phyloP scores from a whole-genome alignment of 768 basidiomycete genomes.

The Xerocomellus amylosporus region DNA sequence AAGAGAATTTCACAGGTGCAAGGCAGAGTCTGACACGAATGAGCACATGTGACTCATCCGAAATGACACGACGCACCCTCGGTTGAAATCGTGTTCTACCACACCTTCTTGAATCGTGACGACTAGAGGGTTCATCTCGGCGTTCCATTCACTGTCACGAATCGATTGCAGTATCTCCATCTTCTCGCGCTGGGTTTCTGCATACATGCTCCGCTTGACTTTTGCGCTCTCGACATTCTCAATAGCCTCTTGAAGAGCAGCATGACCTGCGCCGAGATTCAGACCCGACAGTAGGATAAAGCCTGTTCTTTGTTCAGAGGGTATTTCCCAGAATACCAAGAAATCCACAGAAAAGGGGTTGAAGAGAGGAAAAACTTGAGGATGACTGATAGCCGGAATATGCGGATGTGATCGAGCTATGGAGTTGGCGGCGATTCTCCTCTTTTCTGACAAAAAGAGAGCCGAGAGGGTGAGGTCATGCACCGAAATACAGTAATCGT shows the following conservation, averaged over 20 bases:
- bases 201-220: constrained; percentile 82
- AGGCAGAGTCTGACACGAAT: constrained; percentile 48
- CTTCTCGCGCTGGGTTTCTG: constrained; percentile 80
- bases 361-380: constrained; percentile 75
- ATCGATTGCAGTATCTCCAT: constrained; percentile 64
- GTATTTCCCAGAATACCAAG: constrained; percentile 73
- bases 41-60: neutral
- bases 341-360: constrained; percentile 71
- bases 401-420: constrained; percentile 47
- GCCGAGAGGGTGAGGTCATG: constrained; percentile 27
- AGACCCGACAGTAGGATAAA: constrained; percentile 56
- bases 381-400: constrained; percentile 51
- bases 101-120: constrained; percentile 47
- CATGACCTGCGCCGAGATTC: constrained; percentile 67
- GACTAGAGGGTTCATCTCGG: constrained; percentile 72
- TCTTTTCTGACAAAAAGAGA: constrained; percentile 53
- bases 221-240: constrained; percentile 59
- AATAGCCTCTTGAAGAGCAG: constrained; percentile 58
- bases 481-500: constrained; percentile 15
- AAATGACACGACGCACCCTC: constrained; percentile 52
- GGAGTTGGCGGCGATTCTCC: constrained; percentile 38
- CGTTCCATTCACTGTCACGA: constrained; percentile 69
- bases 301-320: constrained; percentile 58
- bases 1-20: constrained; percentile 49
- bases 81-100: constrained; percentile 61